Percentiles rank a stretch among this genome's conserved stretches.
These are phyloP conservation scores for Mycena indigotica DNA, from an alignment of 768 basidiomycete genomes.

Conservation along the genomic window DNA sequence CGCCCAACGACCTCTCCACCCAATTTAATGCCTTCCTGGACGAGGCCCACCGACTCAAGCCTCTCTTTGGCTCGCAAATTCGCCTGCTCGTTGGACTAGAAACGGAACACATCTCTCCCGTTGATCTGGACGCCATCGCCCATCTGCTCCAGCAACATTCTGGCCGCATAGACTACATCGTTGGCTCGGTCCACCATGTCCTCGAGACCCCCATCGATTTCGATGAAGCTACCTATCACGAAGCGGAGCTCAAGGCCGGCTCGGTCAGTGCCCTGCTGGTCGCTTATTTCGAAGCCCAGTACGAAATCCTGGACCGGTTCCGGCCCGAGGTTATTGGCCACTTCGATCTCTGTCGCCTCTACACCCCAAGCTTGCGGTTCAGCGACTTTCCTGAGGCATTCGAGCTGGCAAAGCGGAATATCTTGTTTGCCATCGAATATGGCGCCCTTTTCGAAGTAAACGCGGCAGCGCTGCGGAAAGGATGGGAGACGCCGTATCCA, in stretches of 20 bases:
- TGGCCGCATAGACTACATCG: constrained; percentile 77
- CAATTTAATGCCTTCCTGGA: constrained; percentile 76
- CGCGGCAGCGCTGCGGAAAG: constrained; percentile 89
- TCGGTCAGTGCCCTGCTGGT: constrained; percentile 48
- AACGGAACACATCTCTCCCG: constrained; percentile 80
- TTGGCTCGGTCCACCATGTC: constrained; percentile 94
- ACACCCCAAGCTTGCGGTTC: constrained; percentile 63
- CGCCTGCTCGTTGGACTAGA: constrained; percentile 86
- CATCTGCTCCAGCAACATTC: constrained; percentile 50
- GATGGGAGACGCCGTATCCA: constrained; percentile 86
- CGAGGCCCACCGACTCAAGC: constrained; percentile 80
- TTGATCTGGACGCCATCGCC: constrained; percentile 64
- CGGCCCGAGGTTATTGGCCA: constrained; percentile 92
- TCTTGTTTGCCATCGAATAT: constrained; percentile 70
- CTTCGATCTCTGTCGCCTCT: constrained; percentile 89
- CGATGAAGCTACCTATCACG: constrained; percentile 69
- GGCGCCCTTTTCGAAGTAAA: constrained; percentile 94
- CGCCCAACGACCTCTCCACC: constrained; percentile 49
- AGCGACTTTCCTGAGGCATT: constrained; percentile 60
- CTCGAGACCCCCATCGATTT: constrained; percentile 90
- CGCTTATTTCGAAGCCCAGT: constrained; percentile 87
- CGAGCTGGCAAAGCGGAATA: constrained; percentile 72
- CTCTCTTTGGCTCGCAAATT: constrained; percentile 62
- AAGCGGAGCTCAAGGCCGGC: constrained; percentile 51
- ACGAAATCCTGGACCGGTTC: constrained; percentile 64